phyloP scores from a whole-genome alignment of 306 rosid genomes.

The Sindora glabra region DNA sequence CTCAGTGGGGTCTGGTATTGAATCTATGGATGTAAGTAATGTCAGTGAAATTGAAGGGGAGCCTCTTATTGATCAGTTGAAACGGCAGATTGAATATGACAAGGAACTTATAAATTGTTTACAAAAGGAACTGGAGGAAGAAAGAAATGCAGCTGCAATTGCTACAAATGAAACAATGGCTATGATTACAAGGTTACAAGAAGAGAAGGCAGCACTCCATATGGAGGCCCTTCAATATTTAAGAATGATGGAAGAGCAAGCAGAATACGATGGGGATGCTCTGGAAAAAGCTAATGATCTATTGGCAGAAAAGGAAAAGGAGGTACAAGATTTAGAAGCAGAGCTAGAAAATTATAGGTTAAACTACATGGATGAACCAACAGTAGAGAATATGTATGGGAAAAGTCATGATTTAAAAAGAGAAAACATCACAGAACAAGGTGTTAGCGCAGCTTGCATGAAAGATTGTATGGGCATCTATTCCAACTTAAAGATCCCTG shows the following conservation, averaged over 20 bases:
- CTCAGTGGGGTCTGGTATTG: conserved; percentile 49
- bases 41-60: conserved; percentile 69
- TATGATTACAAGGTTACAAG: conserved; percentile 92
- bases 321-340: conserved; percentile 72
- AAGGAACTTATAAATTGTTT: conserved; percentile 47
- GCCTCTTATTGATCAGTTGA: conserved; percentile 34
- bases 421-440: conserved; percentile 20
- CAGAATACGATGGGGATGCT: conserved; percentile 81
- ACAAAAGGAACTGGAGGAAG: conserved; percentile 73
- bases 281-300: conserved; percentile 71
- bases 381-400: conserved; percentile 3
- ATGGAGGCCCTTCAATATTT: conserved; percentile 90
- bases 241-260: conserved; percentile 97
- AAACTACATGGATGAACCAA: conserved; percentile 17
- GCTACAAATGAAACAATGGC: conserved; percentile 90
- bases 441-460: conserved; percentile 6
- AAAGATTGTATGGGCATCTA: conserved; percentile 1
- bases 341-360: conserved; percentile 57
- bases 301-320: conserved; percentile 70
- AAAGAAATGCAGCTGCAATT: conserved; percentile 70
- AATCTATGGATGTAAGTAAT: conserved; percentile 43
- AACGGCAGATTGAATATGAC: conserved; percentile 46
- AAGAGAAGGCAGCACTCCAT: conserved; percentile 82
- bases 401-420: conserved; percentile 23
- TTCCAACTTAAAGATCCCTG: conserved; percentile 18